These are phyloP conservation scores for Petunia secreta DNA, from an alignment of 257 asterid species.

Conservation along the genomic window DNA sequence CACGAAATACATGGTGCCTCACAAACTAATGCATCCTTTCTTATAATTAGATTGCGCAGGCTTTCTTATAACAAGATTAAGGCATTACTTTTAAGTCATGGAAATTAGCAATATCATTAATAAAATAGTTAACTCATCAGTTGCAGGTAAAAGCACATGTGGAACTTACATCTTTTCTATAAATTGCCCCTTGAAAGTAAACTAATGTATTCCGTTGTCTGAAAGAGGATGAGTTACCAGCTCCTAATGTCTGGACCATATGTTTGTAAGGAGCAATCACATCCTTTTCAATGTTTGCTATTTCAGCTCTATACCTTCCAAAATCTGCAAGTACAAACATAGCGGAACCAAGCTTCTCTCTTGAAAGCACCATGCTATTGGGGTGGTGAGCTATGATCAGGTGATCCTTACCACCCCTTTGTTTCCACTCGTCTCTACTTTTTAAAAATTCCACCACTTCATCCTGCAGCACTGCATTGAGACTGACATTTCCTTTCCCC, in stretches of 20 bases:
- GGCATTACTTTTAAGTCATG: background rate
- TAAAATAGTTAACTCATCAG: background rate
- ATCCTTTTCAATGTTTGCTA: conserved; percentile 78
- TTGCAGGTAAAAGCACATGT: conserved; percentile 18
- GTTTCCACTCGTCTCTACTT: conserved; percentile 62
- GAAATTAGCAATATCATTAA: background rate
- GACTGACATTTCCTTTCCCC: conserved; percentile 40
- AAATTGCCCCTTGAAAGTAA: conserved; percentile 84
- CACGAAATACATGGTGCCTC: background rate
- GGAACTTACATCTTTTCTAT: conserved; percentile 77
- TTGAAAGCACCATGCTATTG: conserved; percentile 67
- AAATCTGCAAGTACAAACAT: conserved; percentile 81
- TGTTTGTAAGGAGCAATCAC: conserved; percentile 88
- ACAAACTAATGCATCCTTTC: background rate
- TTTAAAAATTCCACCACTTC: conserved; percentile 58
- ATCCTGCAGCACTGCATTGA: conserved; percentile 58
- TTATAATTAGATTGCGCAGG: no score
- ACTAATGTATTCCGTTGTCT: conserved; percentile 49
- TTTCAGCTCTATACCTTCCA: conserved; percentile 60
- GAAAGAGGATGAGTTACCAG: conserved; percentile 51
- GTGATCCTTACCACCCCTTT: conserved; percentile 68
- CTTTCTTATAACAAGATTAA: no score
- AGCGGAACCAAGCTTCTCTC: conserved; percentile 60
- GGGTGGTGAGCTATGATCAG: conserved; percentile 78
- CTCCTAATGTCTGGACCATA: conserved; percentile 57